Conservation (phyloP, 371 early-diverging fungal species). For the Apophysomyces ossiformis region DNA sequence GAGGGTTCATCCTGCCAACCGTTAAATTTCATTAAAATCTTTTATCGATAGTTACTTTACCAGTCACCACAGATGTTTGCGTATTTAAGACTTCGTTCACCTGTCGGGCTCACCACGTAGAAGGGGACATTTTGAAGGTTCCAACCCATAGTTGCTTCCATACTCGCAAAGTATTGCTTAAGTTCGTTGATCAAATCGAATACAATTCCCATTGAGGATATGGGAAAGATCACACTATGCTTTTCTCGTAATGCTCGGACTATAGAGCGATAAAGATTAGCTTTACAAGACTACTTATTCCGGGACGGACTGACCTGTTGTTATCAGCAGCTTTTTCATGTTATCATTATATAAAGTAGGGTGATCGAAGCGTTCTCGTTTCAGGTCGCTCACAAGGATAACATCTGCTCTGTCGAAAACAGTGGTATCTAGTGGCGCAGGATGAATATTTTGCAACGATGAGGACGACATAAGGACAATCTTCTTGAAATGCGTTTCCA, state of each 20-base stretch:
- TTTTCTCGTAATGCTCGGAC: conserved; percentile 62
- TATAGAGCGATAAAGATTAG: conserved; percentile 15
- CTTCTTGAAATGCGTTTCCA: conserved; percentile 65
- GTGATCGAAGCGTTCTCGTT: conserved; percentile 19
- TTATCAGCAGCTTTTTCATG: conserved; percentile 28
- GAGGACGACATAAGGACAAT: conserved; percentile 75
- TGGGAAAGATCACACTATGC: conserved; percentile 75
- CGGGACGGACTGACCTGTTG: conserved; percentile 27
- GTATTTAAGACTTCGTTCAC: conserved; percentile 77
- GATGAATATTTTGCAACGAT: conserved; percentile 63
- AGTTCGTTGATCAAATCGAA: conserved; percentile 78
- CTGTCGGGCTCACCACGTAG: conserved; percentile 77
- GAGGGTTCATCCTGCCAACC: conserved; percentile 66
- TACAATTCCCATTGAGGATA: conserved; percentile 69
- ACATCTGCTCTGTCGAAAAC: conserved; percentile 64
- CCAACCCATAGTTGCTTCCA: conserved; percentile 52
- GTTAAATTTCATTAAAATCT: neutral
- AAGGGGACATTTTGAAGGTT: conserved; percentile 57
- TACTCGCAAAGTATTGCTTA: conserved; percentile 51
- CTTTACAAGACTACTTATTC: too few species aligned
- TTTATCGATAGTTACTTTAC: conserved; percentile 42
- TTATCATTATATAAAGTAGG: conserved; percentile 13
- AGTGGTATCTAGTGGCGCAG: conserved; percentile 67
- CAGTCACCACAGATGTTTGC: conserved; percentile 90
- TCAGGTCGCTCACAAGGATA: conserved; percentile 53